Conservation (phyloP, 2,329 filamentous ascomycete genomes). For the Lasiodiplodia citricola region DNA sequence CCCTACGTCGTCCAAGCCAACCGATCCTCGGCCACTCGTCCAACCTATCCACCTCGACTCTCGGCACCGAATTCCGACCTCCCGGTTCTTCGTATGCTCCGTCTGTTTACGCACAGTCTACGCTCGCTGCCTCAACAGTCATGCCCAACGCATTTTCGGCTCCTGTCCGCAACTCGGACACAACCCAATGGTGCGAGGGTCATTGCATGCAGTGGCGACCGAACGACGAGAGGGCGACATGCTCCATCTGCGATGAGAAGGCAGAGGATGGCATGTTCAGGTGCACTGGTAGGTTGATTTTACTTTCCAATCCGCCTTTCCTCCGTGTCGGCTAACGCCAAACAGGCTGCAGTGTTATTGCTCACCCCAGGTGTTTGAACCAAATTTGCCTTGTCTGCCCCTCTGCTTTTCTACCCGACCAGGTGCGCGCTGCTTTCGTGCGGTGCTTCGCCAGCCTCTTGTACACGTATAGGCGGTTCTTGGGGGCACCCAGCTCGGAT, state of each 20-base stretch:
- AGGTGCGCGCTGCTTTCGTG: constrained; percentile 71
- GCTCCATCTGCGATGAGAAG: constrained; percentile 77
- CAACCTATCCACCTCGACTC: constrained; percentile 71
- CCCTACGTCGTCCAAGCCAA: constrained; percentile 65
- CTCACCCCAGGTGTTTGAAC: constrained; percentile 65
- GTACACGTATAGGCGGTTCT: constrained; percentile 70
- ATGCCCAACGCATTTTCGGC: constrained; percentile 86
- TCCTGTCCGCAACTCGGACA: constrained; percentile 78
- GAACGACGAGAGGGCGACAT: constrained; percentile 65
- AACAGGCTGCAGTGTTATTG: constrained; percentile 60
- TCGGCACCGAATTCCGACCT: constrained; percentile 58
- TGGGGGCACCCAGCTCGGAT: constrained; percentile 63
- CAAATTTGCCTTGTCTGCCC: constrained; percentile 69
- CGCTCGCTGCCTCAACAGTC: constrained; percentile 80
- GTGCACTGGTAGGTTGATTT: constrained; percentile 60
- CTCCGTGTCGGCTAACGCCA: constrained; percentile 15
- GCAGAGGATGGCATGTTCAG: constrained; percentile 76
- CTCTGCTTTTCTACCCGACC: constrained; percentile 69
- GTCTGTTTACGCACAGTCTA: constrained; percentile 85
- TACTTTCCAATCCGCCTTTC: neutral
- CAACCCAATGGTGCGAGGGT: constrained; percentile 81
- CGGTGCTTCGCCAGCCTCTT: constrained; percentile 71
- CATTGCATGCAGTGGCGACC: constrained; percentile 75
- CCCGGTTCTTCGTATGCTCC: constrained; percentile 67
- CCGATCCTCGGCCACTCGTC: constrained; percentile 72